Evolutionary conservation across 1,284 basidiomycete genomes (phyloP), one percentile per base, ranked within the genome.

Genomic region (Stereum hirsutum): DNA sequence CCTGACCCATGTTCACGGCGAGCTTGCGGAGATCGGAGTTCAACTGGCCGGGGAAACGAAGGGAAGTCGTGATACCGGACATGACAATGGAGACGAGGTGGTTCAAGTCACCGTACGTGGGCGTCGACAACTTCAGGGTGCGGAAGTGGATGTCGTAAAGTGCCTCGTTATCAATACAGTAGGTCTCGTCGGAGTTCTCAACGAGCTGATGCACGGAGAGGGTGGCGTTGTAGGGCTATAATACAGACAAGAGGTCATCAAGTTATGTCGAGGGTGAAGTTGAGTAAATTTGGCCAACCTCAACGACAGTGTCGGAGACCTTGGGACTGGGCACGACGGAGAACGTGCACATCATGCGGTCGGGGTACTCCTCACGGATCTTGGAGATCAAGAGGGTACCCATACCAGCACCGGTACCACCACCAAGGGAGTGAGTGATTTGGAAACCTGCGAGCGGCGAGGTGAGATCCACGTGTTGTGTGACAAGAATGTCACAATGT

Each of bases 111-210:
- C 90, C 92, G 64, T 97, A 96, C 8, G 89, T 93, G 26, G 95
- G 94, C 37, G 89, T 89, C 39, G 82, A 79, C 49, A 96, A 80
- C 74, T 97, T 97, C 61, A 98, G 78, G 37, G 94, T 96, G 57
- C 90, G 80, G 81, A 95, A 92, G 72, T 92, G 96, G 59, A 98
- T 98, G 61, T 98, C 93, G 69, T 96, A 96, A 46, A 98, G 81
- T 27, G 95, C 95, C 66, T 98, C 94, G 66, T 98, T 98, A 66
- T 98, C 95, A 56, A 96, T 87, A 62, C 90, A 95, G 75, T 94
- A 93, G 12, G 91, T 92, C 63, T 94, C 81, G 60, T 98, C 94
- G 36, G 89, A 91, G 73, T 95, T 93, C 66, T 98, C 94, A 39
- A 96, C 89, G 24, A 97, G 79, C 67, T 96, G 93, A 63, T 98